phyloP scores from a whole-genome alignment of 2,329 filamentous ascomycete species.

The Clonostachys rhizophaga region DNA sequence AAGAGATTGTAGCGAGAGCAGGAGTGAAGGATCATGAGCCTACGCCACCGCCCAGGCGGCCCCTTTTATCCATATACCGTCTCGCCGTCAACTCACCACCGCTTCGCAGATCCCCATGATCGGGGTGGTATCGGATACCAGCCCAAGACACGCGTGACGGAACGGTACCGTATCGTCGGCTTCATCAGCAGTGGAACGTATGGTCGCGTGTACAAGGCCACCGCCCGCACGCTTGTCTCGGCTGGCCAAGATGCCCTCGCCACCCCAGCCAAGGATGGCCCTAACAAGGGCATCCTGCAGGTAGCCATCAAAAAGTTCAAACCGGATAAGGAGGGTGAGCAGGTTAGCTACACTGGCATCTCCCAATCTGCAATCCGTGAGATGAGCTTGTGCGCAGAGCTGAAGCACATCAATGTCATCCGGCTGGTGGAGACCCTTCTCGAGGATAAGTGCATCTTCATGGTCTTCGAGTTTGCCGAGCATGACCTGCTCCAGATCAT shows the following conservation, averaged over 20 bases:
- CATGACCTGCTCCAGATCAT: constrained; percentile 97
- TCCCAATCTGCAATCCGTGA: constrained; percentile 96
- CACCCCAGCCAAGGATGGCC: background rate
- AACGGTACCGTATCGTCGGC: constrained; percentile 93
- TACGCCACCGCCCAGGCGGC: constrained; percentile 22
- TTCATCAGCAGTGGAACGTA: constrained; percentile 99
- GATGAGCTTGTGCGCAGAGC: constrained; percentile 93
- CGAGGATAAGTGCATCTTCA: constrained; percentile 98
- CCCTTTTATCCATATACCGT: constrained; percentile 6
- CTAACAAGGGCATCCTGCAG: constrained; percentile 54
- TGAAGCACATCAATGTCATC: constrained; percentile 85
- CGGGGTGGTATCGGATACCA: constrained; percentile 48
- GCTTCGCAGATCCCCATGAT: constrained; percentile 44
- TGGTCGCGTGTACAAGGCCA: constrained; percentile 94
- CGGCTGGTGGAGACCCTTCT: constrained; percentile 91
- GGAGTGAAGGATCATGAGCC: constrained; percentile 17
- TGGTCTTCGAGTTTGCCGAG: constrained; percentile 98
- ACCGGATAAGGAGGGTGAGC: constrained; percentile 95
- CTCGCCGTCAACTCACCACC: constrained; percentile 25
- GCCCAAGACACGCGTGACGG: constrained; percentile 81
- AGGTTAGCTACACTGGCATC: constrained; percentile 91
- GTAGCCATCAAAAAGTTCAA: constrained; percentile 99
- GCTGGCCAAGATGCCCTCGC: constrained; percentile 2
- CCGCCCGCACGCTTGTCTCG: constrained; percentile 45
- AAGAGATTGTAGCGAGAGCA: background rate